These are phyloP conservation scores for Podospora sp. DNA, from an alignment of 495 filamentous ascomycete species.

Conservation along the genomic window DNA sequence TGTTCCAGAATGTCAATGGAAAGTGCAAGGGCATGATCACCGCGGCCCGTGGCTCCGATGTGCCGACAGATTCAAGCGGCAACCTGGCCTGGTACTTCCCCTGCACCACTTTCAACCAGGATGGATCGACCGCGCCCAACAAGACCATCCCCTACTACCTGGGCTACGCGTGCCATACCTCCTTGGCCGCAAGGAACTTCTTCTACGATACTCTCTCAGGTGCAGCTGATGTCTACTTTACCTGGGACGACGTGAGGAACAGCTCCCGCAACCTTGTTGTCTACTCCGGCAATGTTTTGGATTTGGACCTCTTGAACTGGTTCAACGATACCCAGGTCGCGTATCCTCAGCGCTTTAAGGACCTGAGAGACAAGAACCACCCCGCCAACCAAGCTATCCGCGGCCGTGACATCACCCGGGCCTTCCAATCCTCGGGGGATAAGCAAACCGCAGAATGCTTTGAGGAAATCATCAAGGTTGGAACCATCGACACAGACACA, in stretches of 20 bases:
- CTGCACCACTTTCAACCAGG: conserved; percentile 87
- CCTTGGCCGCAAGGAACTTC: conserved; percentile 59
- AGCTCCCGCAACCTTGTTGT: conserved; percentile 84
- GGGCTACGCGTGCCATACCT: conserved; percentile 92
- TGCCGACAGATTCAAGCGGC: conserved; percentile 72
- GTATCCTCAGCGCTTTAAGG: conserved; percentile 75
- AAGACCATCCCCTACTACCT: conserved; percentile 70
- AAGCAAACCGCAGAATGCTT: conserved; percentile 84
- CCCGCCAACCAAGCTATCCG: conserved; percentile 68
- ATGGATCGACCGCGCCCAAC: conserved; percentile 81
- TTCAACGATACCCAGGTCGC: conserved; percentile 85
- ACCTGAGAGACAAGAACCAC: conserved; percentile 59
- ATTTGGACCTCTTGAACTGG: conserved; percentile 89
- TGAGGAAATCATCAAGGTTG: conserved; percentile 90
- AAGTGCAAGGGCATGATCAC: conserved; percentile 93
- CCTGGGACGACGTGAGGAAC: conserved; percentile 94
- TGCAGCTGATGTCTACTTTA: conserved; percentile 77
- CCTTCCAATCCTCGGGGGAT: conserved; percentile 74
- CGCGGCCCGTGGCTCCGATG: conserved; percentile 65
- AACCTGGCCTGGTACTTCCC: conserved; percentile 98
- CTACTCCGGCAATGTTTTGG: conserved; percentile 91
- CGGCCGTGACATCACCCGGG: conserved; percentile 88
- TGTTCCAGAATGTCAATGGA: conserved; percentile 99
- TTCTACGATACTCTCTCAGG: conserved; percentile 73
- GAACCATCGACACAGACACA: conserved; percentile 91